These are phyloP conservation scores for Karstenula rhodostoma DNA, from an alignment of 2,329 filamentous ascomycete species.

Conservation along the genomic window DNA sequence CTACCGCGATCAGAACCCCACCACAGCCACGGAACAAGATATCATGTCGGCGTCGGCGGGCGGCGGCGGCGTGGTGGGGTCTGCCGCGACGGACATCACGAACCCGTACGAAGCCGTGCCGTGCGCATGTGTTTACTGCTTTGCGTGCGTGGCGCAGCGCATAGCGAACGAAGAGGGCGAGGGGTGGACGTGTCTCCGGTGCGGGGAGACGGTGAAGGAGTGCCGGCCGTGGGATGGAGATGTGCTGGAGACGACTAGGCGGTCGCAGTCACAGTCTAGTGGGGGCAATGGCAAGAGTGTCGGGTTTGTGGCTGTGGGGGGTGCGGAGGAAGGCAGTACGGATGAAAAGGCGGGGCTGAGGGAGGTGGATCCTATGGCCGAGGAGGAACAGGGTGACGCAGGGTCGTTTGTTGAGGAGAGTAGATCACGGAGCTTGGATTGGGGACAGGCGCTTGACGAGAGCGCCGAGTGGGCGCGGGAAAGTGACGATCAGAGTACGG, in stretches of 20 bases:
- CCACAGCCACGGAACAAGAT: constrained; percentile 72
- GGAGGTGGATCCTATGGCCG: constrained; percentile 45
- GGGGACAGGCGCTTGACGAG: constrained; percentile 42
- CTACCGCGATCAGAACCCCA: constrained; percentile 89
- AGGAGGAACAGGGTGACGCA: constrained; percentile 28
- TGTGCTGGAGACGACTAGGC: constrained; percentile 67
- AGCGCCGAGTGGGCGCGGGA: constrained; percentile 49
- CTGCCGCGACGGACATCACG: constrained; percentile 89
- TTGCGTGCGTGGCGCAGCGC: constrained; percentile 89
- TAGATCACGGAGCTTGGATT: constrained; percentile 33
- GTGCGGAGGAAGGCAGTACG: constrained; percentile 18
- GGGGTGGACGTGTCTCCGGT: constrained; percentile 90
- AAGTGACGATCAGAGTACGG: constrained; percentile 33
- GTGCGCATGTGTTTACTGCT: constrained; percentile 94
- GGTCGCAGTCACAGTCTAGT: constrained; percentile 25
- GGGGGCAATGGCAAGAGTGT: constrained; percentile 32
- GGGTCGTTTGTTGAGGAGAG: constrained; percentile 17
- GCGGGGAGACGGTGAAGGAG: constrained; percentile 81
- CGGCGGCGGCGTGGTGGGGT: constrained; percentile 82
- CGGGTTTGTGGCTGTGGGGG: constrained; percentile 38
- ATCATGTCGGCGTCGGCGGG: constrained; percentile 69
- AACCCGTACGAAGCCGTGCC: constrained; percentile 93
- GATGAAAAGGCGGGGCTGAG: constrained; percentile 28
- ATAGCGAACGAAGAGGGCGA: constrained; percentile 93
- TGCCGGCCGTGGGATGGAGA: constrained; percentile 94